Evolutionary conservation across 2,329 filamentous ascomycete species (phyloP), one percentile per base, ranked within the genome.

Genomic region (Coleophoma eucalyptorum): DNA sequence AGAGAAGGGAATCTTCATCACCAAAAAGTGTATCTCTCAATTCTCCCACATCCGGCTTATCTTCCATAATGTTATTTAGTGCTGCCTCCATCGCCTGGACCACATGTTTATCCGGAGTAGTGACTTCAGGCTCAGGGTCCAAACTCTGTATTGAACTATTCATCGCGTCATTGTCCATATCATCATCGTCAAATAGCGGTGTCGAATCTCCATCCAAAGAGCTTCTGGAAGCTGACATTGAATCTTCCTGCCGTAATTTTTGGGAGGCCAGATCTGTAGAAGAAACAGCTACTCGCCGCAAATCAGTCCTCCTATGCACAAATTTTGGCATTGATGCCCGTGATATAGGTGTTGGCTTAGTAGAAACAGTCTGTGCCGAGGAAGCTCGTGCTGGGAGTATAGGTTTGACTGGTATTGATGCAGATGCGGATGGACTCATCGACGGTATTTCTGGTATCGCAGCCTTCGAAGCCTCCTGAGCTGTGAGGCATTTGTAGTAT

Each of bases 81-180:
- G 92, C 94, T 57, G 89, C 84, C 66, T 97, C 92, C 80, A 99
- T 93, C 3, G 90, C 93, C 69, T 95, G 84, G 5, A 99, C 91
- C 26, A 97, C 87, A 53, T 86, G 81, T 1, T 81, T 88, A 62
- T 96, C 87, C 5, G 87, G 86, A 0, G 75, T 75, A 19, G 76
- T 69, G 10, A 72, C 71, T 43, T 78, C 76, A n/a, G 72, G 74
- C 40, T 90, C 88, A 43, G 86, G 85, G 19, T 92, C 89, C 8
- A 96, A 73, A 58, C 91, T 96, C 47, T 90, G 80, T 0, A 89
- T 80, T 2, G 92, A 97, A 55, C 83, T 81, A 35, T 69, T 70
- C 63, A 89, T 77, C 43, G 79, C 80, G 58, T 96, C 84, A 33
- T 83, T 81, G 43, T 94, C 90, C 21, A 76, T 74, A 40, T 89